phyloP scores from a whole-genome alignment of 768 basidiomycete species.

The Kwoniella sp. region DNA sequence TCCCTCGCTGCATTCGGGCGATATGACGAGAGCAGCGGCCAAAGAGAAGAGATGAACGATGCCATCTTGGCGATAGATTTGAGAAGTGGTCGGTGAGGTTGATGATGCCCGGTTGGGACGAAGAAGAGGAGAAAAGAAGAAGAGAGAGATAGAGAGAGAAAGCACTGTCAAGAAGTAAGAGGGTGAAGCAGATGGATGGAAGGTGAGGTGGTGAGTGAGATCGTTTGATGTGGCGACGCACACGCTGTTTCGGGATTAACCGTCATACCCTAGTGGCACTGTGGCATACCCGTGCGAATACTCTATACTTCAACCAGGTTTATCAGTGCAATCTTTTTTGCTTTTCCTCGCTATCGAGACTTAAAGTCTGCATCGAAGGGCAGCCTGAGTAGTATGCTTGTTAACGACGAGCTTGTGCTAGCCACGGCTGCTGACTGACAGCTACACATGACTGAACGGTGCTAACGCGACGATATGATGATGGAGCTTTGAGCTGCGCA shows the following conservation, averaged over 20 bases:
- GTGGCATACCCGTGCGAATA: too few relatives aligned
- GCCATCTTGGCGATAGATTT: slow-evolving; percentile 24
- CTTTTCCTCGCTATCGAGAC: not conserved
- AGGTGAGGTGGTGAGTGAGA: not conserved
- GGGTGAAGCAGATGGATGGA: not conserved
- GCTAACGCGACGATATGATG: too few relatives aligned
- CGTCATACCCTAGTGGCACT: slow-evolving; percentile 7
- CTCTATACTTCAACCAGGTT: too few relatives aligned
- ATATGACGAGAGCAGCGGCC: slow-evolving; percentile 43
- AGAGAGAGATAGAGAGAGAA: not conserved
- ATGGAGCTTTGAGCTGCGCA: too few relatives aligned
- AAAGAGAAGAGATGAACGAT: slow-evolving; percentile 31
- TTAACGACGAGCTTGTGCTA: too few relatives aligned
- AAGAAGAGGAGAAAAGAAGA: slow-evolving; percentile 5
- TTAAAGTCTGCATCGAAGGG: too few relatives aligned
- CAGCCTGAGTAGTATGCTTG: too few relatives aligned
- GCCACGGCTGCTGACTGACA: too few relatives aligned
- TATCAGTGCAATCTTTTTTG: too few relatives aligned
- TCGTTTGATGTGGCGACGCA: slow-evolving; percentile 10
- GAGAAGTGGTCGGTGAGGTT: not conserved
- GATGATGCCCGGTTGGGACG: not conserved
- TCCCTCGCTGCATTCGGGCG: slow-evolving; percentile 41
- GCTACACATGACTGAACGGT: too few relatives aligned
- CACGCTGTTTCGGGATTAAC: slow-evolving; percentile 2
- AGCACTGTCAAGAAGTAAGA: slow-evolving; percentile 4